These are phyloP conservation scores for Aspergillaceae sp. DNA, from an alignment of 2,329 filamentous ascomycete species.

Conservation along the genomic window DNA sequence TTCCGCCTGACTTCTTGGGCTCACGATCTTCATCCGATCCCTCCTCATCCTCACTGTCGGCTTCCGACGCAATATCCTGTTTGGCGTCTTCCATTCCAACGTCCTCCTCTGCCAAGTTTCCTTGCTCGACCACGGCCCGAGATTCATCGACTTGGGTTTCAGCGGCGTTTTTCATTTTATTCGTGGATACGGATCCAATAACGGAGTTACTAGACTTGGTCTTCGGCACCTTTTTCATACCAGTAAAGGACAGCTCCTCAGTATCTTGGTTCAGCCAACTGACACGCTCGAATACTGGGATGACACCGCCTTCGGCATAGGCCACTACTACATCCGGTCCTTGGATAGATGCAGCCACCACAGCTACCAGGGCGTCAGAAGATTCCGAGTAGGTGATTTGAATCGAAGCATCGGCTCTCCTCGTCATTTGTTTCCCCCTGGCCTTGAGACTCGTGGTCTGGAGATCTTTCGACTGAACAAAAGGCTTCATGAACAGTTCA, in stretches of 20 bases:
- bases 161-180: constrained; percentile 43
- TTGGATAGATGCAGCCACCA: constrained; percentile 38
- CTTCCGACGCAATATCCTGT: constrained; percentile 24
- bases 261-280: constrained; percentile 39
- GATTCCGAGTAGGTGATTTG: constrained; percentile 37
- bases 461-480: constrained; percentile 25
- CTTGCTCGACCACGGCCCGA: constrained; percentile 44
- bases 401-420: constrained; percentile 37
- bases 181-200: constrained; percentile 42
- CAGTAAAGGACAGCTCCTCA: constrained; percentile 37
- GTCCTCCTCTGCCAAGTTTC: constrained; percentile 38
- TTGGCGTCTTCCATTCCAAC: constrained; percentile 34
- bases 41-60: constrained; percentile 15
- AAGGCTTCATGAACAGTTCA: constrained; percentile 44
- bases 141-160: constrained; percentile 51
- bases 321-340: constrained; percentile 40
- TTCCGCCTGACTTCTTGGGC: constrained; percentile 11
- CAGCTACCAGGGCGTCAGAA: constrained; percentile 31
- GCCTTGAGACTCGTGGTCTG: constrained; percentile 35
- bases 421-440: constrained; percentile 37
- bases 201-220: constrained; percentile 33
- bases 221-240: constrained; percentile 37
- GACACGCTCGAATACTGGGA: constrained; percentile 42
- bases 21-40: constrained; percentile 14
- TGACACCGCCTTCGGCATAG: constrained; percentile 43